Conservation (phyloP, 106 monocot genomes). For the Dioscorea dumetorum region DNA sequence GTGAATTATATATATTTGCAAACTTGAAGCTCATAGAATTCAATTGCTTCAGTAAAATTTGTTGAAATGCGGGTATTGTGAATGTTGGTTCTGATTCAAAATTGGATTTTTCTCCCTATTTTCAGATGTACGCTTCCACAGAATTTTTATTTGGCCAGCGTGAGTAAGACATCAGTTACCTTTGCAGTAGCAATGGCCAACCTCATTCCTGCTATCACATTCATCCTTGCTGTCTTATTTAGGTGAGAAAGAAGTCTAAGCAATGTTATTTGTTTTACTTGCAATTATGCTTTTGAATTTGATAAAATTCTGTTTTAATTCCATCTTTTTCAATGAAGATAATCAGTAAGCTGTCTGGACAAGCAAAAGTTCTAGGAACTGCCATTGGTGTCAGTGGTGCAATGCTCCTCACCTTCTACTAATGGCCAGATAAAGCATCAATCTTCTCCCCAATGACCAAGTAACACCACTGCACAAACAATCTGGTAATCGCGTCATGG, state of each 20-base stretch:
- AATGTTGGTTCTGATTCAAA: neutral
- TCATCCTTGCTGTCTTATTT: conserved; percentile 19
- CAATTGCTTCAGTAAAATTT: neutral
- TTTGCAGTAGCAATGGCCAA: conserved; percentile 7
- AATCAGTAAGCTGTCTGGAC: conserved; percentile 6
- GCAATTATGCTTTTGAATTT: neutral
- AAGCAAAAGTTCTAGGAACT: conserved; percentile 27
- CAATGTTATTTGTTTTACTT: neutral
- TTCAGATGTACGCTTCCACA: neutral
- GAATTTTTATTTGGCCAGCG: neutral
- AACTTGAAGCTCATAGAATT: neutral
- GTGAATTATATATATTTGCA: neutral
- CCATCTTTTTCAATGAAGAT: neutral
- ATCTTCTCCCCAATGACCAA: conserved; percentile 3
- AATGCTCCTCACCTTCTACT: conserved; percentile 46
- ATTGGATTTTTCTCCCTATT: neutral
- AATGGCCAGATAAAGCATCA: conserved; percentile 9
- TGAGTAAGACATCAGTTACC: neutral
- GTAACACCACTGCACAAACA: neutral
- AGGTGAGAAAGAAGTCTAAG: conserved; percentile 1
- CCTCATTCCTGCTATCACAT: conserved; percentile 28
- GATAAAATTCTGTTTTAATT: neutral
- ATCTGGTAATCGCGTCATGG: conserved; percentile 8
- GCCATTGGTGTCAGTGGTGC: conserved; percentile 26
- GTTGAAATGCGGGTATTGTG: neutral